phyloP scores from a whole-genome alignment of 2,329 filamentous ascomycete genomes.

The Aspergillus arachidicola region DNA sequence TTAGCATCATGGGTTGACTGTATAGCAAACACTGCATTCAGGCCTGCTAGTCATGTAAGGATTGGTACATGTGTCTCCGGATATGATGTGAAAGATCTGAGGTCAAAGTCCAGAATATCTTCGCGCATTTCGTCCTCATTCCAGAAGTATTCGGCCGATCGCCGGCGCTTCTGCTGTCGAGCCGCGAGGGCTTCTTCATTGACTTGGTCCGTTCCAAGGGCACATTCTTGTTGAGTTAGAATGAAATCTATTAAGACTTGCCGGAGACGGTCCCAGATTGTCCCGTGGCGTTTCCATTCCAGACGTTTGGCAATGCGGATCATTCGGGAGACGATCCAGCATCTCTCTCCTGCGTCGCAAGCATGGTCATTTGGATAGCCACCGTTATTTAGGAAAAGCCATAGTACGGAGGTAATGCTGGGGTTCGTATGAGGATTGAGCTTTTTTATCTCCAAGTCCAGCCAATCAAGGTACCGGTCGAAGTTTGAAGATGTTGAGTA shows the following conservation, averaged over 20 bases:
- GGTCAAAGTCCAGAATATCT: conserved; percentile 24
- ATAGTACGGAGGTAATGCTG: conserved; percentile 34
- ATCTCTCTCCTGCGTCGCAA: conserved; percentile 30
- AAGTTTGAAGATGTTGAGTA: conserved; percentile 29
- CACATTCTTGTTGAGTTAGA: conserved; percentile 32
- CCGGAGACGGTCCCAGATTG: conserved; percentile 32
- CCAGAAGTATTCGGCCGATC: conserved; percentile 25
- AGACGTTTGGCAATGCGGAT: conserved; percentile 33
- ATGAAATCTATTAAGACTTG: conserved; percentile 29
- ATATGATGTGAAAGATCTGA: conserved; percentile 3
- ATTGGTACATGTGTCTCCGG: conserved; percentile 18
- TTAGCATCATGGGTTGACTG: neutral
- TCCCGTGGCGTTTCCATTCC: conserved; percentile 32
- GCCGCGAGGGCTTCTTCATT: conserved; percentile 25
- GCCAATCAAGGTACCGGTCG: conserved; percentile 32
- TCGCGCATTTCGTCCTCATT: conserved; percentile 32
- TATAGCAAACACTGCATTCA: neutral
- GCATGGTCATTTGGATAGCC: conserved; percentile 26
- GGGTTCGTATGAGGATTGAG: conserved; percentile 28
- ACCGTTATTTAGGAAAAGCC: conserved; percentile 34
- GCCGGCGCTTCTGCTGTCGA: conserved; percentile 21
- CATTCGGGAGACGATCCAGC: conserved; percentile 37
- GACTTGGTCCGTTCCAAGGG: conserved; percentile 26
- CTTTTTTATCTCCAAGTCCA: conserved; percentile 26
- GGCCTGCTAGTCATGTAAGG: conserved; percentile 13